Percentiles rank a stretch among this genome's conserved stretches.
These are phyloP conservation scores for Raffaelea arxii DNA, from an alignment of 2,329 filamentous ascomycete genomes.

Conservation along the genomic window DNA sequence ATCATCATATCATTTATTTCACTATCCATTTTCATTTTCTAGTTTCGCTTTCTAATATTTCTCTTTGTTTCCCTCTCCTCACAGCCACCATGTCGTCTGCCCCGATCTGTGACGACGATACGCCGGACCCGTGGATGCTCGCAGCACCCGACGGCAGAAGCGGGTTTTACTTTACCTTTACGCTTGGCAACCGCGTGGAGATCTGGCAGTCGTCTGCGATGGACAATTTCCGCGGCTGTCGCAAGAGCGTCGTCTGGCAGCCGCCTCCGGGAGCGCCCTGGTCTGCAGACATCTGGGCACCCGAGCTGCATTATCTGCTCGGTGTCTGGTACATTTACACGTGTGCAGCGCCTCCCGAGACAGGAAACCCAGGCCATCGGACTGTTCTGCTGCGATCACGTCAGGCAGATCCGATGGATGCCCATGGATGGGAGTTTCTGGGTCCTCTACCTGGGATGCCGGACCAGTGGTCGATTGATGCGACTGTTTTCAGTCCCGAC, in stretches of 20 bases:
- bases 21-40: too few species aligned
- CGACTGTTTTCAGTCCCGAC: conserved; percentile 9
- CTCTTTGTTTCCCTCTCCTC: neutral
- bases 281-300: conserved; percentile 41
- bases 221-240: conserved; percentile 19
- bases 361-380: conserved; percentile 8
- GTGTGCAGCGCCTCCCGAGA: conserved; percentile 4
- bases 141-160: conserved; percentile 10
- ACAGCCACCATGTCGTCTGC: conserved; percentile 17
- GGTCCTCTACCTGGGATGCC: conserved; percentile 14
- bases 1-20: too few species aligned
- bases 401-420: conserved; percentile 1
- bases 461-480: conserved; percentile 14
- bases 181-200: conserved; percentile 23
- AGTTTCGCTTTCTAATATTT: neutral
- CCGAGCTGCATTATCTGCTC: conserved; percentile 40
- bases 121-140: conserved; percentile 22
- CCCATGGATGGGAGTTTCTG: conserved; percentile 12
- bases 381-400: conserved; percentile 3
- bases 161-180: conserved; percentile 17
- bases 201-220: conserved; percentile 22
- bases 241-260: conserved; percentile 21
- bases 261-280: conserved; percentile 30
- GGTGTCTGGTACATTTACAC: conserved; percentile 44
- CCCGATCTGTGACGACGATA: conserved; percentile 18